These are phyloP conservation scores for Albugo laibachii DNA, from an alignment of 352 stramenopile species.

Conservation along the genomic window DNA sequence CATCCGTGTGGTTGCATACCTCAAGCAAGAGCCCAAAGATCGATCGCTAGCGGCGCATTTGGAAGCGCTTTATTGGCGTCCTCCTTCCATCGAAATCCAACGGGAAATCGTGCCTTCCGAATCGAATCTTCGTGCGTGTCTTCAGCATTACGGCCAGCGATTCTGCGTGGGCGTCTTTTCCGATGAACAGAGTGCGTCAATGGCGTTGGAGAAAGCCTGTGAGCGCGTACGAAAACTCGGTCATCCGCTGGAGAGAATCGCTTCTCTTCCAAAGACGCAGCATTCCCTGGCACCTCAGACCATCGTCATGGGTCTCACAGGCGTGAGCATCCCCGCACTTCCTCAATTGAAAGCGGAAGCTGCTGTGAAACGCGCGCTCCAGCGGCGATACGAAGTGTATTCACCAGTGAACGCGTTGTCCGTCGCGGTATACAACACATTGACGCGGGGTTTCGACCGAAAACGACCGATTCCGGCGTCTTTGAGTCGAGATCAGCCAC, in stretches of 20 bases:
- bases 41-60: constrained; percentile 17
- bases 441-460: not conserved
- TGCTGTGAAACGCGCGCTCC: constrained; percentile 8
- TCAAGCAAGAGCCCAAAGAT: constrained; percentile 11
- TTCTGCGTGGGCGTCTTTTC: constrained; percentile 20
- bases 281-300: too few relatives aligned
- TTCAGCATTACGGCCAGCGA: not conserved
- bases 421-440: not conserved
- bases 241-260: too few relatives aligned
- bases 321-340: constrained; percentile 1
- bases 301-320: too few relatives aligned
- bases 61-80: constrained; percentile 17
- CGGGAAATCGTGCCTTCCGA: not conserved
- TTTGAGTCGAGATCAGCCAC: constrained; percentile 20
- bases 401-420: not conserved
- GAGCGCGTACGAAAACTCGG: too few relatives aligned
- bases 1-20: constrained; percentile 17
- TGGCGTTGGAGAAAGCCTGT: too few relatives aligned
- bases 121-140: too few relatives aligned
- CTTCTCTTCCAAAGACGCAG: too few relatives aligned
- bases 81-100: constrained; percentile 2
- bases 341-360: constrained; percentile 14
- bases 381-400: constrained; percentile 8
- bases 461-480: not conserved
- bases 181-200: too few relatives aligned